Percentiles rank a stretch among this genome's conserved stretches.
Conservation (phyloP, 1,139 yeast genomes). For the Blastobotrys indianensis region DNA sequence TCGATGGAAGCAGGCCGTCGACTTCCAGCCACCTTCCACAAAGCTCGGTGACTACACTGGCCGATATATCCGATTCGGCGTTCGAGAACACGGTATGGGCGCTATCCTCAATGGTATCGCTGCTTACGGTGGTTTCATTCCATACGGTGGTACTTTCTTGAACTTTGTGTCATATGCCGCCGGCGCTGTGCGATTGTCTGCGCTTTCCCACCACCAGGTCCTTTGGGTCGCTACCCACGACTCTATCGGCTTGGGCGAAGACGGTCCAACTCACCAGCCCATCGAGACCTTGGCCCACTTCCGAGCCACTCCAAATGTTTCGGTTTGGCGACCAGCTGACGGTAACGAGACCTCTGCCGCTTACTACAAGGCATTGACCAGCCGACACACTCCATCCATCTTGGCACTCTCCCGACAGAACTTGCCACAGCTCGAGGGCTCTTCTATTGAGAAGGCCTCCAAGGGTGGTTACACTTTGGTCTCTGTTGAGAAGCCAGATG, state of each 20-base stretch:
- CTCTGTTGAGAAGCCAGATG: slow-evolving; percentile 56
- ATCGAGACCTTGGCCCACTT: slow-evolving; percentile 97
- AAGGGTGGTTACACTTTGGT: slow-evolving; percentile 91
- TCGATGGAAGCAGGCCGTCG: slow-evolving; percentile 75
- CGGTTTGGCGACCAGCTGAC: slow-evolving; percentile 99
- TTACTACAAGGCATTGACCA: slow-evolving; percentile 70
- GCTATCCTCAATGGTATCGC: slow-evolving; percentile 97
- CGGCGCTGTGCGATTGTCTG: slow-evolving; percentile 94
- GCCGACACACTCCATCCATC: slow-evolving; percentile 74
- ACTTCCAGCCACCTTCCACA: slow-evolving; percentile 87
- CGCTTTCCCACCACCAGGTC: slow-evolving; percentile 88
- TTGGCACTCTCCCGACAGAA: slow-evolving; percentile 96
- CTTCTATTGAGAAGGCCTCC: slow-evolving; percentile 82
- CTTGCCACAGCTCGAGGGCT: slow-evolving; percentile 94
- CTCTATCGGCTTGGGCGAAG: slow-evolving; percentile 98
- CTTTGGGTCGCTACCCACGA: slow-evolving; percentile 99
- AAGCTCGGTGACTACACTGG: slow-evolving; percentile 85
- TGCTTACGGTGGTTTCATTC: slow-evolving; percentile 90
- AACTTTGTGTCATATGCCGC: slow-evolving; percentile 97
- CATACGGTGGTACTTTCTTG: slow-evolving; percentile 97
- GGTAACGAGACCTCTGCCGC: slow-evolving; percentile 99
- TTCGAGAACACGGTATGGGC: slow-evolving; percentile 99
- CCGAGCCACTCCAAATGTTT: slow-evolving; percentile 92
- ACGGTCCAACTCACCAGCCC: slow-evolving; percentile 99
- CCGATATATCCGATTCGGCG: slow-evolving; percentile 97